Evolutionary conservation across 139 green algal genomes (phyloP), one percentile per base, ranked within the genome.

Genomic region (Desmodesmus armatus): DNA sequence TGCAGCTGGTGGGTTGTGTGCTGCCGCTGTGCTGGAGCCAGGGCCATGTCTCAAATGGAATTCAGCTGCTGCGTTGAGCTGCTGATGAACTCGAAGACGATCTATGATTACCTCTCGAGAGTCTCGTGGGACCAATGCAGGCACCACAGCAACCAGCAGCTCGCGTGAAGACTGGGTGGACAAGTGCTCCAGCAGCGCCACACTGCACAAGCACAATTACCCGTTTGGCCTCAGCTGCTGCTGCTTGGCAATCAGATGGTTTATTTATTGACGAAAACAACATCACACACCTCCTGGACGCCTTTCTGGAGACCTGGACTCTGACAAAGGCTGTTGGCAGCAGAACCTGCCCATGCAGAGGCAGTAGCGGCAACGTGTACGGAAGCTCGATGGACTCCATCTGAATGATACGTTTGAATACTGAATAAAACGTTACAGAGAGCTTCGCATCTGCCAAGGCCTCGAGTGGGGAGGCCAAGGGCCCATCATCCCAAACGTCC

Each of bases 321-420:
- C 84, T 65, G 6, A 83, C 60, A 31, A 87, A 89, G 7, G 87
- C 84, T 29, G 84, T 88, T 6, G 87, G 87, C 53, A 91, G 73
- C 49, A 91, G 72, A 3, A 91, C 87, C 77, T 88, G 84, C 65
- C 80, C 84, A 5, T 74, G n/a, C 31, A 87, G 40, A 1, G 71
- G 77, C 29, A 90, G 31, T n/a, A 90, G 69, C 3, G 87, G 87
- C n/a, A n/a, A n/a, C n/a, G n/a, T n/a, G n/a, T n/a, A n/a, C n/a
- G n/a, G n/a, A n/a, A n/a, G n/a, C n/a, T n/a, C n/a, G n/a, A n/a
- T n/a, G n/a, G n/a, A n/a, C n/a, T n/a, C n/a, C n/a, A n/a, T n/a
- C n/a, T n/a, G n/a, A n/a, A n/a, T n/a, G n/a, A n/a, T n/a, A n/a
- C n/a, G n/a, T n/a, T n/a, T n/a, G n/a, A n/a, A n/a, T n/a, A n/a